Percentiles rank a stretch among this genome's conserved stretches.
Evolutionary conservation across 2,329 filamentous ascomycete species (phyloP).

Genomic region (Neopestalotiopsis sp.): DNA sequence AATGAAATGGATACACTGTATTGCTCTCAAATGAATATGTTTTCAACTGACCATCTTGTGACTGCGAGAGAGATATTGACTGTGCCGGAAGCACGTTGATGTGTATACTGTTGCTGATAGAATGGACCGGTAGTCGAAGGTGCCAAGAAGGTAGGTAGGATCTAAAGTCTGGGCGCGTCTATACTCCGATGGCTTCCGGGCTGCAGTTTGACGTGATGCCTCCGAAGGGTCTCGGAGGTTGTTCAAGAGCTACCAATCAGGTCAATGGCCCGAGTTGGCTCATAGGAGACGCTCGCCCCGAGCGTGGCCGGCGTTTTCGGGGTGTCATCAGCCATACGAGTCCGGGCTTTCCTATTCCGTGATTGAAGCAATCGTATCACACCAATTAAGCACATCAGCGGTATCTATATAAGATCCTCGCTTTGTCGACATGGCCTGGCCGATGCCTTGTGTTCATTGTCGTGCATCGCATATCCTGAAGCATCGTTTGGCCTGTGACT

Average conservation of each 20-base stretch:
- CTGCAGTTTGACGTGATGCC: conserved; percentile 15
- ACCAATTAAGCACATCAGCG: background rate
- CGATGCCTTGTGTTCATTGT: background rate
- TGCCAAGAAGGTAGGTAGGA: no score
- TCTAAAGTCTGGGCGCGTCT: background rate
- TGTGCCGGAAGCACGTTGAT: background rate
- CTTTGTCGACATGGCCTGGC: background rate
- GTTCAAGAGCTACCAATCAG: conserved; percentile 32
- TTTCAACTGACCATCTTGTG: background rate
- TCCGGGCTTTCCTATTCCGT: background rate
- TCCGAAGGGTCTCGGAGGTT: conserved; percentile 35
- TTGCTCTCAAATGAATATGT: background rate
- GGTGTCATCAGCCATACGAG: no score
- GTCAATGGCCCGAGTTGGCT: conserved; percentile 24
- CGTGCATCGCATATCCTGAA: background rate
- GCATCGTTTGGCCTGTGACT: background rate
- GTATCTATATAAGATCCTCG: background rate
- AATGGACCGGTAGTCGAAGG: background rate
- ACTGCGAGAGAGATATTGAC: background rate
- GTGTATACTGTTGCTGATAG: background rate
- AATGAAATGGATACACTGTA: background rate
- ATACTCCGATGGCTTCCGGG: background rate
- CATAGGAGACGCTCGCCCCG: background rate
- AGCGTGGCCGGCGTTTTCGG: conserved; percentile 4
- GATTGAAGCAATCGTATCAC: background rate